Evolutionary conservation across 2,329 filamentous ascomycete genomes (phyloP).

Genomic region (Xylariaceae sp.): DNA sequence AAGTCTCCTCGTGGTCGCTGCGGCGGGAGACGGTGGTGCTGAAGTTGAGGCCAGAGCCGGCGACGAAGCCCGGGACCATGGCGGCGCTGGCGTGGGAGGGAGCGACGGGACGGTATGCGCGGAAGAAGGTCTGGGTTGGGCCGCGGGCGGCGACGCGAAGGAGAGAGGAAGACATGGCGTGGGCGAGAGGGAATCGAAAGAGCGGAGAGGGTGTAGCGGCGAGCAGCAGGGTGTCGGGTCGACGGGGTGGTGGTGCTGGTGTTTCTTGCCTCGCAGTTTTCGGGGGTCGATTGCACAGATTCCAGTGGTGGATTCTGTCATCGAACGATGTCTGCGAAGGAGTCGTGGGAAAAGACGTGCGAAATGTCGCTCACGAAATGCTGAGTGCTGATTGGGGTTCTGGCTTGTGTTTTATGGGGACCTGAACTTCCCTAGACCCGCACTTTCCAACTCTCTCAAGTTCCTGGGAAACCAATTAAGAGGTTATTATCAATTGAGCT

Average conservation of each 20-base stretch:
- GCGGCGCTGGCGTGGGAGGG: constrained; percentile 51
- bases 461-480: too few relatives aligned
- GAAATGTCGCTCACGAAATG: constrained; percentile 26
- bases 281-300: background rate
- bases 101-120: constrained; percentile 59
- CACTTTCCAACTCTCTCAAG: too few relatives aligned
- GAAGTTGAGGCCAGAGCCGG: constrained; percentile 54
- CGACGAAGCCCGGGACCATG: constrained; percentile 48
- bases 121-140: constrained; percentile 61
- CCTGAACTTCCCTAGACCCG: background rate
- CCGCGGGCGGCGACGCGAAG: constrained; percentile 71
- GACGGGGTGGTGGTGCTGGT: constrained; percentile 7
- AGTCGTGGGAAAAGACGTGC: constrained; percentile 14
- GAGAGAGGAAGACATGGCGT: constrained; percentile 57
- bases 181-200: background rate
- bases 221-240: constrained; percentile 8
- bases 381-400: constrained; percentile 19
- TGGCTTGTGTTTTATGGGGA: background rate
- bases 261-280: constrained; percentile 8
- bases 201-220: constrained; percentile 11
- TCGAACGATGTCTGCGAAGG: constrained; percentile 21
- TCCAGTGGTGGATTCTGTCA: constrained; percentile 23
- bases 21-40: constrained; percentile 59
- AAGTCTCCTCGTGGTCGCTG: constrained; percentile 82
- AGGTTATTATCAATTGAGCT: too few relatives aligned